Base-by-base conservation (phyloP, 495 filamentous ascomycete species). In the Stereocaulon alpinum region DNA sequence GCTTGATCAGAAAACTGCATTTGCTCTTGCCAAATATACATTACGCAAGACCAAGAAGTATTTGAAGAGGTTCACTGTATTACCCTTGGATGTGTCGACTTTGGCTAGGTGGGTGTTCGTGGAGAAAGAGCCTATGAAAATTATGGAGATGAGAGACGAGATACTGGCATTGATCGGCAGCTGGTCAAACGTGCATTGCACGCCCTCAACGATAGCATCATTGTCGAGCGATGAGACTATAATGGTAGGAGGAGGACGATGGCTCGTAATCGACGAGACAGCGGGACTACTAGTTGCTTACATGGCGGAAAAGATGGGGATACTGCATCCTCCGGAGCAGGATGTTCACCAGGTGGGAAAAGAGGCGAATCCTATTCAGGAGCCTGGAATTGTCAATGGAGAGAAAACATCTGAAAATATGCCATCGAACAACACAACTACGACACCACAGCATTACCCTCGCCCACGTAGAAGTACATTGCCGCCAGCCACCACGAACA, bases 31-130 rank as follows among this genome's bases (percentile, higher is more conserved):
- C 24, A 98, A 98, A 69, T 98, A 98, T 68, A 94, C 90, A 49
- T 74, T 97, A 17, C 80, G 93, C 22, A 98, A 98, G 76, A 84
- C 86, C 43, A 92, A 85, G 69, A 98, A 98, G 73, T 97, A 94
- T 67, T 80, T 96, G 61, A 82, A 84, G 61, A 76, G 90, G 20
- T 96, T 98, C 62, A 91, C 86, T 1, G 80, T 91, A 0, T 72
- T 92, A 29, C 91, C 89, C 0, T 66, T 97, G 67, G 91, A 95
- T 60, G 84, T 95, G 34, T 78, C 83, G 6, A 73, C 78, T 45
- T 75, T 98, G 53, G 79, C 82, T 20, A 76, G 86, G 41, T 93
- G 83, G 74, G 77, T 90, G 68, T 65, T 94, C 56, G 76, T 83
- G 12, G 86, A 88, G 62, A 87, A 86, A 66, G 92, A 96, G 60